These are phyloP conservation scores for Mycena rebaudengoi DNA, from an alignment of 768 basidiomycete genomes.

Conservation along the genomic window DNA sequence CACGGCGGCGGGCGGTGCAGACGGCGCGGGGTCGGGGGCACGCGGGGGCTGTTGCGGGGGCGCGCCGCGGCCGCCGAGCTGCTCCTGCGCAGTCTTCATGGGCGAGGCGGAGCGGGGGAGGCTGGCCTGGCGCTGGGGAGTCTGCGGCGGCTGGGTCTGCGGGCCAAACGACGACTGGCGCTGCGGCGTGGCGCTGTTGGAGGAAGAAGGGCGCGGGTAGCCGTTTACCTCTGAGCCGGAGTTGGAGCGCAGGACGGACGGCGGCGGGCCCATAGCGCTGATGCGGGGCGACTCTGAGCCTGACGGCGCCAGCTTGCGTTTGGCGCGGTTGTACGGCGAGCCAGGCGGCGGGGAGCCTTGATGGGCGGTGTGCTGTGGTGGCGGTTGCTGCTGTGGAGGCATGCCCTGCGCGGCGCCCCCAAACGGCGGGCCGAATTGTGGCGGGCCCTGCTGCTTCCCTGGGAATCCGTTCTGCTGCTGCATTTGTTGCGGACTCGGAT, in stretches of 20 bases:
- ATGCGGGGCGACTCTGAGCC: background rate
- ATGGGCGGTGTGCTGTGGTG: background rate
- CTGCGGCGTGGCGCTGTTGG: slow-evolving; percentile 9
- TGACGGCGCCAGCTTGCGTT: background rate
- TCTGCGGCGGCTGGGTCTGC: slow-evolving; percentile 3
- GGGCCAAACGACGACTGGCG: slow-evolving; percentile 13
- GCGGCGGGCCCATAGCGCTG: background rate
- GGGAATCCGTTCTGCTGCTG: background rate
- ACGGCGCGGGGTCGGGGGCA: background rate
- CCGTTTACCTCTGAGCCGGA: background rate
- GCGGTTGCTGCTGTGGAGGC: too few relatives aligned
- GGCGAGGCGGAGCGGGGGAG: slow-evolving; percentile 21
- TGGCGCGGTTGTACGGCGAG: background rate
- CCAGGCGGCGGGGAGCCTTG: background rate
- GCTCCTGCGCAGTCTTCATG: slow-evolving; percentile 13
- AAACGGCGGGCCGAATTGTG: background rate
- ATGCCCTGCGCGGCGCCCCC: background rate
- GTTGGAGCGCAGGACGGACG: background rate
- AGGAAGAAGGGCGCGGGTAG: slow-evolving; percentile 8
- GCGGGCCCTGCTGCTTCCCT: background rate
- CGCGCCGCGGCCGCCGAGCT: too few relatives aligned
- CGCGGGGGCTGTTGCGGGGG: too few relatives aligned
- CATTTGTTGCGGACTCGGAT: too few relatives aligned
- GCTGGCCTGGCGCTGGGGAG: slow-evolving; percentile 17
- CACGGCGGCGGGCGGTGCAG: slow-evolving; percentile 9